Evolutionary conservation across 352 stramenopile species (phyloP), one percentile per base, ranked within the genome.

Genomic region (Globisporangium polare): DNA sequence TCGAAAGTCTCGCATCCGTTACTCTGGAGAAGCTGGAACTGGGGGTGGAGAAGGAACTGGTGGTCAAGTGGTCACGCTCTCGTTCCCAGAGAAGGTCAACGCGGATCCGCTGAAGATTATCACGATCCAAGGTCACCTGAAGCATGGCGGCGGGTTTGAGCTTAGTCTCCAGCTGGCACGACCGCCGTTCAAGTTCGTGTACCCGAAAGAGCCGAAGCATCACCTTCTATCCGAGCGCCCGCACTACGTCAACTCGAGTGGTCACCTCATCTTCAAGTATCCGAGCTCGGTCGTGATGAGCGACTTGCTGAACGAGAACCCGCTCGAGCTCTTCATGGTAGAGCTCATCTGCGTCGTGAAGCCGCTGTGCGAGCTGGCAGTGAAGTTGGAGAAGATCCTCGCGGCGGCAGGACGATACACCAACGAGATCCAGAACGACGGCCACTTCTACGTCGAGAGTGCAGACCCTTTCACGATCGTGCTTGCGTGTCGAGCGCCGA

Each of bases 321-420:
- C 86, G 9, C 69, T 95, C 27, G 83, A 93, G 56, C 74, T 92
- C 37, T 95, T 95, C 68, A 93, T 95, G 78, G 79, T 92, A 13
- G 86, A 95, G 62, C 71, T 95, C 4, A 88, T 95, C n/a, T 92
- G 83, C 54, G 82, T 90, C 27, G 84, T 95, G 29, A 90, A 89
- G 61, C 86, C 86, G 27, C 68, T 95, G n/a, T 92, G 82, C 70
- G 84, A 95, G 53, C 72, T 95, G 20, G 86, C 78, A 9, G 83
- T 88, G 9, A 93, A 93, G 65, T 66, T 95, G 33, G 83, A 95
- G 62, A 83, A 76, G 59, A 91, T 92, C 54, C 59, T 94, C 46
- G 73, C 58, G 27, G 61, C 74, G 13, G 74, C 86, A 1, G 78
- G 76, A 1, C 77, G 85, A 15, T 94, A 94, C 71, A 86, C 80